Evolutionary conservation across 345 rosid species (phyloP), one percentile per base, ranked within the genome.

Genomic region (Brassica carinata): DNA sequence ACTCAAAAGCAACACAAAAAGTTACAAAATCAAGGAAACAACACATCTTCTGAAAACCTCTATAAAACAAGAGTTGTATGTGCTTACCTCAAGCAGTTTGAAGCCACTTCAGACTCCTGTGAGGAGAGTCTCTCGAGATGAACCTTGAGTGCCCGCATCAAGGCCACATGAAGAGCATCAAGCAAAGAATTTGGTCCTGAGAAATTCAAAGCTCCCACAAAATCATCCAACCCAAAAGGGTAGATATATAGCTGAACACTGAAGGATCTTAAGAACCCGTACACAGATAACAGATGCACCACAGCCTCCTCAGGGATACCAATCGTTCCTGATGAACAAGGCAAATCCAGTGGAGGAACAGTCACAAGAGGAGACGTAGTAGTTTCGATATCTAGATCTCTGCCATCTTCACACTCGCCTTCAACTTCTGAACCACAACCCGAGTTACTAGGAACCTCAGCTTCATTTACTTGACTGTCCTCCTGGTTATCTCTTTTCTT

Each of bases 161-260:
- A 82, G 73, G 93, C 85, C 57, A 92, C 86, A 81, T 96, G 99
- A 77, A 96, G 76, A 74, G 97, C 85, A 89, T 93, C 99, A 71
- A 90, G 64, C 87, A 96, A 77, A 8, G 93, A 78, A 87, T 93
- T 96, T 3, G 93, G 91, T 59, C 82, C 88, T 40, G 55, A 8
- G 71, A 86, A 93, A 79, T 90, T 91, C 68, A 96, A 81, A 0
- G 96, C 92, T 74, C 99, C 99, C 48, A 96, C 96, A 69, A 96
- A 85, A 74, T 93, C 97, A 84, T 96, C 93, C 88, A 96, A 77
- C 31, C 92, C 87, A 83, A 96, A 90, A 0, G 99, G 98, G 80
- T 80, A 86, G 84, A 96, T 71, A 86, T 88, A 96, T 62, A 96
- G 86, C 19, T 83, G 82, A 18, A 89, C 78, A 75, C 93, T 88